Percentiles rank a stretch among this genome's conserved stretches.
These are phyloP conservation scores for Pleurotus tuoliensis DNA, from an alignment of 768 basidiomycete species.

Conservation along the genomic window DNA sequence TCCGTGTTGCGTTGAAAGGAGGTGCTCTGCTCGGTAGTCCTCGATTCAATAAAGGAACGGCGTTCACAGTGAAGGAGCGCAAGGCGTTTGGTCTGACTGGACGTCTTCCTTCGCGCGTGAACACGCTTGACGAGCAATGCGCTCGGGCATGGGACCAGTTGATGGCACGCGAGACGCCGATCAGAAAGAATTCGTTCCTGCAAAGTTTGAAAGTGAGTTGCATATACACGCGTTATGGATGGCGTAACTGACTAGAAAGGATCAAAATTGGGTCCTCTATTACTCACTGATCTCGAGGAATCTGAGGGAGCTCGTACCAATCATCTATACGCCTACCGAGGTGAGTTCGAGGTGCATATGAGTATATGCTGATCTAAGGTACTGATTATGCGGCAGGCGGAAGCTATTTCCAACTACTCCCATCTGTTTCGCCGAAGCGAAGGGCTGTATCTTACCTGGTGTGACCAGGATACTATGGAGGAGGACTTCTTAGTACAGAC, in stretches of 20 bases:
- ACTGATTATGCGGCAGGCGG: conserved; percentile 41
- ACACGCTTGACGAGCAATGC: conserved; percentile 75
- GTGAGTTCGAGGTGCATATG: conserved; percentile 26
- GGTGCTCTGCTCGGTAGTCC: conserved; percentile 60
- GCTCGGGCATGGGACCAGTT: conserved; percentile 70
- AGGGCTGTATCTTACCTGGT: conserved; percentile 68
- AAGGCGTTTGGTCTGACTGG: conserved; percentile 62
- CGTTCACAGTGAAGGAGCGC: conserved; percentile 66
- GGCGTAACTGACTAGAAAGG: conserved; percentile 18
- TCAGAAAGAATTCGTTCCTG: conserved; percentile 70
- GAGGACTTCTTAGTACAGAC: conserved; percentile 70
- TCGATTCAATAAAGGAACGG: conserved; percentile 78
- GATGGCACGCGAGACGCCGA: conserved; percentile 24
- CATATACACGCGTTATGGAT: too few relatives aligned
- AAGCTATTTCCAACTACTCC: conserved; percentile 81
- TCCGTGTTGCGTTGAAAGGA: conserved; percentile 57
- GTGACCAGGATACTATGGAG: conserved; percentile 65
- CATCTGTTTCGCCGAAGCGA: conserved; percentile 79
- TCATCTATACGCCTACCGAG: conserved; percentile 84
- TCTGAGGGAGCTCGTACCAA: conserved; percentile 58
- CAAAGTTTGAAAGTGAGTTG: conserved; percentile 53
- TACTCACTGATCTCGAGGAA: conserved; percentile 62
- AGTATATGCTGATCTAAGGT: too few relatives aligned
- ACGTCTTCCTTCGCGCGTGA: conserved; percentile 47
- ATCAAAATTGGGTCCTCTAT: conserved; percentile 81